A percentile compares a stretch with the other conserved stretches of the same genome.
phyloP scores from a whole-genome alignment of 2,329 filamentous ascomycete genomes.

The Graphilbum sp. region DNA sequence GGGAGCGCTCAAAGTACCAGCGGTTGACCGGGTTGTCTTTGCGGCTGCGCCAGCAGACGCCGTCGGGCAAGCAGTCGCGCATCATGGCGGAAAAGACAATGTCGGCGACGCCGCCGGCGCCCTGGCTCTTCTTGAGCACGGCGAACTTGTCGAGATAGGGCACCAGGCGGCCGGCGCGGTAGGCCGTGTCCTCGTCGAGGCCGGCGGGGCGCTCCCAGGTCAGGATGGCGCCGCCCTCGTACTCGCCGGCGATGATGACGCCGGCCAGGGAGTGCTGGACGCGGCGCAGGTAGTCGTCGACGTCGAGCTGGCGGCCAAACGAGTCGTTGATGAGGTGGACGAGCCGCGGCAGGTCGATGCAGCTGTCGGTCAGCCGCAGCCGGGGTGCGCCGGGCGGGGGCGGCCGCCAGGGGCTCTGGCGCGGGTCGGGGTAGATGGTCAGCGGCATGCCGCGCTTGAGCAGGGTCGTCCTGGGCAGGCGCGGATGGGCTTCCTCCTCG shows the following conservation, averaged over 20 bases:
- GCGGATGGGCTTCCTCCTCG: neutral
- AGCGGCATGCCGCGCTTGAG: constrained; percentile 85
- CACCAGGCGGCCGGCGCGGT: constrained; percentile 48
- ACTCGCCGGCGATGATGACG: constrained; percentile 87
- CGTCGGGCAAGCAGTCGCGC: constrained; percentile 67
- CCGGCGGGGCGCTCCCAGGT: constrained; percentile 71
- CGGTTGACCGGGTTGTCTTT: constrained; percentile 94
- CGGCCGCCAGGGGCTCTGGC: constrained; percentile 48
- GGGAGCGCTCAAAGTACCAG: constrained; percentile 92
- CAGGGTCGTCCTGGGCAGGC: constrained; percentile 44
- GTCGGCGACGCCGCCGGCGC: constrained; percentile 82
- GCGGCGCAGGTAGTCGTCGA: constrained; percentile 66
- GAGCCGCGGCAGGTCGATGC: constrained; percentile 68
- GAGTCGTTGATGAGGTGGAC: constrained; percentile 86
- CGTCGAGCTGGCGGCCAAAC: constrained; percentile 71
- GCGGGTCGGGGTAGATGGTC: constrained; percentile 62
- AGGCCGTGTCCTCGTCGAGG: constrained; percentile 34
- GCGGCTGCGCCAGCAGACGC: constrained; percentile 84
- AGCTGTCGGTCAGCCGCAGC: constrained; percentile 59
- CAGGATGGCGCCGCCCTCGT: constrained; percentile 86
- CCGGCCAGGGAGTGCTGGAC: constrained; percentile 71
- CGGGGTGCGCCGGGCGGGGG: constrained; percentile 40
- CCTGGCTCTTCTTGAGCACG: constrained; percentile 74
- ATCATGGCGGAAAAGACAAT: constrained; percentile 96
- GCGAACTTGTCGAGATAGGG: constrained; percentile 98